Base-by-base conservation (phyloP, 2,329 filamentous ascomycete genomes). In the Beauveria australis region DNA sequence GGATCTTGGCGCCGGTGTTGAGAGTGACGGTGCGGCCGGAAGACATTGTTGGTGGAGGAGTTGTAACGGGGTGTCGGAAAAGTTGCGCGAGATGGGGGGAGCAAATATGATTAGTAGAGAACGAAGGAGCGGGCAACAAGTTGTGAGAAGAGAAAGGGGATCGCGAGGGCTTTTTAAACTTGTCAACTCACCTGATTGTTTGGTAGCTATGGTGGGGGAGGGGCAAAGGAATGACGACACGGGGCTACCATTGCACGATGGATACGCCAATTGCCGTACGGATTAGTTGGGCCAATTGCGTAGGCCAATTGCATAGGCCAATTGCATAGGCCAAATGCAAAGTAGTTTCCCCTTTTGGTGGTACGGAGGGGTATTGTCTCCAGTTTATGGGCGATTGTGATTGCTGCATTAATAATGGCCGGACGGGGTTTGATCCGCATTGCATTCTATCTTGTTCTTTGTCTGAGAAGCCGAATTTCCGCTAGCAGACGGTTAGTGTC, bases 1-100 rank as follows among this genome's bases (percentile, higher is more conserved):
- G 80, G 53, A 87, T 87, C 73, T 85, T 82, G 66, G 81, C 82
- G 63, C 86, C 84, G 59, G 79, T 78, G 73, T 80, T 83, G 64
- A 83, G 77, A 64, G 80, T 80, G 64, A 83, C 80, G 72, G 80
- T 72, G 63, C 67, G 72, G 60, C 76, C 80, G 69, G 76, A 74
- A 69, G 84, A 86, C 83, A 87, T 86, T 86, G 64, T 54, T 37
- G 55, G 30, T 41, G 47, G 47, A 3, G n/a, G 12, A n/a, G 19
- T 41, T 44, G 10, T n/a, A 28, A 4, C 4, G 26, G 41, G 41
- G 41, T 37, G 18, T 47, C n/a, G 4, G 26, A 16, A 18, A 18
- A 30, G 4, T 43, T 43, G 16, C 1, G 12, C 18, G 19, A n/a
- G 33, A 44, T 8, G 7, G 43, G 5, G 12, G 26, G 6, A 28